Conservation (phyloP, 1,284 basidiomycete species). For the Ustilago nuda region DNA sequence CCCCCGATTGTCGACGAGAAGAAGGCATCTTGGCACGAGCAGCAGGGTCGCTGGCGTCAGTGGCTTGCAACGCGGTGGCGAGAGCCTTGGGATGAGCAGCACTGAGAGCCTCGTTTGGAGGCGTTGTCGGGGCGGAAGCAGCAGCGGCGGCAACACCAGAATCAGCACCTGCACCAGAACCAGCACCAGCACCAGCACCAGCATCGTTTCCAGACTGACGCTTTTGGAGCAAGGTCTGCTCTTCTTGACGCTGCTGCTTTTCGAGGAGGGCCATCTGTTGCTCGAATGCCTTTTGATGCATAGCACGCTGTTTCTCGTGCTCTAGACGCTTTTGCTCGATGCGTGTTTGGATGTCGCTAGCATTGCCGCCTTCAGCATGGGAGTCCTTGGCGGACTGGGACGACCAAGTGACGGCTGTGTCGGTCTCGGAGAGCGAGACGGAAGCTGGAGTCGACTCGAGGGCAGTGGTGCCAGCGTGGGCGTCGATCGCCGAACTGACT, state of each 20-base stretch:
- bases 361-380: conserved; percentile 24
- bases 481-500: conserved; percentile 13
- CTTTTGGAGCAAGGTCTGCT: conserved; percentile 46
- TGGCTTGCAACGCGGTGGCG: neutral
- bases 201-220: conserved; percentile 9
- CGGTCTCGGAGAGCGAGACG: conserved; percentile 28
- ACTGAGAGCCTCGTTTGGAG: conserved; percentile 29
- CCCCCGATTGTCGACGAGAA: conserved; percentile 41
- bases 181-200: neutral
- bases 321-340: conserved; percentile 59
- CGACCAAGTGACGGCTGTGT: conserved; percentile 34
- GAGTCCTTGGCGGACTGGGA: conserved; percentile 17
- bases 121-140: conserved; percentile 50
- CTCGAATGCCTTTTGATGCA: conserved; percentile 59
- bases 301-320: conserved; percentile 58
- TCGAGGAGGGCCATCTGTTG: conserved; percentile 58
- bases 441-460: conserved; percentile 26
- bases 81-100: conserved; percentile 23
- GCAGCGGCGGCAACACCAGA: neutral
- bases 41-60: conserved; percentile 6
- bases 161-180: too few species aligned
- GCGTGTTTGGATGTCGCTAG: conserved; percentile 41
- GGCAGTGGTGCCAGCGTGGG: conserved; percentile 10
- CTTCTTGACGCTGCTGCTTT: conserved; percentile 57
- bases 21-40: conserved; percentile 35